Percentiles rank a stretch among this genome's conserved stretches.
phyloP scores from a whole-genome alignment of 495 filamentous ascomycete species.

The Penicillium ochrochloron region DNA sequence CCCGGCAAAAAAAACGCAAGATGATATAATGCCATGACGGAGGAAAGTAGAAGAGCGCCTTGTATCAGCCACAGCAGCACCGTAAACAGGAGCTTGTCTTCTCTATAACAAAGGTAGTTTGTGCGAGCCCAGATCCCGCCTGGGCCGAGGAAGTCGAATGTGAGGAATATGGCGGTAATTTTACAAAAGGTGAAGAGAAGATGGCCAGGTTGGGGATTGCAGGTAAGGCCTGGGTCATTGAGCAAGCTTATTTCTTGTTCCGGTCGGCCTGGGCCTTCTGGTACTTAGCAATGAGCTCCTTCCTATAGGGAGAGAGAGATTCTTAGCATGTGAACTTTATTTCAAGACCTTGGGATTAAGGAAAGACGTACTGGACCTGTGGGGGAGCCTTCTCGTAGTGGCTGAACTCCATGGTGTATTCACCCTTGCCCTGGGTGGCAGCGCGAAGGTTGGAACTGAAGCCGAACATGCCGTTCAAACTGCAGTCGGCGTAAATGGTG shows the following conservation, averaged over 20 bases:
- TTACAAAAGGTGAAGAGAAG: slow-evolving; percentile 27
- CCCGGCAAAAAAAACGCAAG: slow-evolving; percentile 21
- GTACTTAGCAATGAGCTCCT: slow-evolving; percentile 86
- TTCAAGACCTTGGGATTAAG: neutral
- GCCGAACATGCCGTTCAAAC: slow-evolving; percentile 95
- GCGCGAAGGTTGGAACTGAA: slow-evolving; percentile 89
- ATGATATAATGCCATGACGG: slow-evolving; percentile 33
- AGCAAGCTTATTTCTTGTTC: slow-evolving; percentile 62
- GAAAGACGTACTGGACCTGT: slow-evolving; percentile 79
- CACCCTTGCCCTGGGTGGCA: slow-evolving; percentile 96
- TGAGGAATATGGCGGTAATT: slow-evolving; percentile 17
- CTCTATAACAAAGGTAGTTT: slow-evolving; percentile 14
- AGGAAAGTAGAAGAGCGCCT: slow-evolving; percentile 27
- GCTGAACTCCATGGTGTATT: slow-evolving; percentile 98
- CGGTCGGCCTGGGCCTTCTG: slow-evolving; percentile 81
- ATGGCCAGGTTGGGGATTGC: slow-evolving; percentile 13
- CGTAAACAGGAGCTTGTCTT: slow-evolving; percentile 4
- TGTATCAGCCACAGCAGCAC: slow-evolving; percentile 15
- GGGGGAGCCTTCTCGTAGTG: slow-evolving; percentile 87
- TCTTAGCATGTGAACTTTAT: slow-evolving; percentile 18
- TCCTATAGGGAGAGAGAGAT: slow-evolving; percentile 53
- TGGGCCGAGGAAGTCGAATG: slow-evolving; percentile 5
- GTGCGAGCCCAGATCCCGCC: slow-evolving; percentile 21
- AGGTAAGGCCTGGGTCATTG: slow-evolving; percentile 11
- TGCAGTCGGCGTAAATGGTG: slow-evolving; percentile 90